phyloP scores from a whole-genome alignment of 495 filamentous ascomycete genomes.

The Achaetomiella virescens region DNA sequence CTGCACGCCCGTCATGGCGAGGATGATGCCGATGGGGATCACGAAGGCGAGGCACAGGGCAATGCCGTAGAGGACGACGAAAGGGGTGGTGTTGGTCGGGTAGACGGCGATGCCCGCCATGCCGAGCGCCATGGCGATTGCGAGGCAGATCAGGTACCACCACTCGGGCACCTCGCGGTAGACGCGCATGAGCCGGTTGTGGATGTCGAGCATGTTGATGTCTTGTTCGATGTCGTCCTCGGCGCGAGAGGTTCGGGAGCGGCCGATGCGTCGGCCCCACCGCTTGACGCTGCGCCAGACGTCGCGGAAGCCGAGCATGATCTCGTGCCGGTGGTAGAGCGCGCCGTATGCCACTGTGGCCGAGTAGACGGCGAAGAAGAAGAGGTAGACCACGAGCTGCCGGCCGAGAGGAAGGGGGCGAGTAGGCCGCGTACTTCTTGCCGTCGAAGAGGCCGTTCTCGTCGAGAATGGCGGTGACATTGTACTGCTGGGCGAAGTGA shows the following conservation, averaged over 20 bases:
- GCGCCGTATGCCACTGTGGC: constrained; percentile 33
- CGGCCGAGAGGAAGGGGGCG: constrained; percentile 36
- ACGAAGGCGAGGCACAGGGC: constrained; percentile 39
- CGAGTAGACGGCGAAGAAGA: constrained; percentile 39
- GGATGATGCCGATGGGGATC: constrained; percentile 38
- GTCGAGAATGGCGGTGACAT: constrained; percentile 32
- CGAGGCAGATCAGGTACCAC: constrained; percentile 37
- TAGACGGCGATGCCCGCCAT: constrained; percentile 33
- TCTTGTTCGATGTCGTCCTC: constrained; percentile 21
- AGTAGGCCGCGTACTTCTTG: constrained; percentile 33
- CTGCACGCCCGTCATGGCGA: constrained; percentile 38
- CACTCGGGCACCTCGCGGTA: constrained; percentile 39
- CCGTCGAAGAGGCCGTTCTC: constrained; percentile 33
- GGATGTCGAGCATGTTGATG: constrained; percentile 23
- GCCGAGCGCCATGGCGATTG: constrained; percentile 29
- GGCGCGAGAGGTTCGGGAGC: not conserved
- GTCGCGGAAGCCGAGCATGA: constrained; percentile 31
- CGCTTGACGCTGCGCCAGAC: constrained; percentile 26
- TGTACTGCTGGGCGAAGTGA: constrained; percentile 33
- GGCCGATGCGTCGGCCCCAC: not conserved
- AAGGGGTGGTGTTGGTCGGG: constrained; percentile 37
- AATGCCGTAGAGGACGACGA: constrained; percentile 39
- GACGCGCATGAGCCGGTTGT: constrained; percentile 36
- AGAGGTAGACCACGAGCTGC: constrained; percentile 31
- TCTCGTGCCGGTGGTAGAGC: constrained; percentile 39